Evolutionary conservation across 129 eudicot species (phyloP), one percentile per base, ranked within the genome.

Genomic region (Chrysanthemum seticuspe): DNA sequence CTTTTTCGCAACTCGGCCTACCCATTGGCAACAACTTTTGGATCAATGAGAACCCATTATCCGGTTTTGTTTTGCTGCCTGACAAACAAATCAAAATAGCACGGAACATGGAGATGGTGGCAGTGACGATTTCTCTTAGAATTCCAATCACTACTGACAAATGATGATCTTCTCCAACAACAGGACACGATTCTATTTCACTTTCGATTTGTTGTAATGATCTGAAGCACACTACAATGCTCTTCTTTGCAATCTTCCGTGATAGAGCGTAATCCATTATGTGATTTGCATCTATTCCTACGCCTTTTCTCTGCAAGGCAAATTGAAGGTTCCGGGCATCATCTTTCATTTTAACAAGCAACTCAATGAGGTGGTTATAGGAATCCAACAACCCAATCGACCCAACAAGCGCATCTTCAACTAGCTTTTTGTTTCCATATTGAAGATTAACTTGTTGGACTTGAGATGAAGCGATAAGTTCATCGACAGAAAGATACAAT

Each of bases 251-350:
- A 48, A 47, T 76, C 70, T 68, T 68, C 16, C 68, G 63, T 1
- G 58, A 68, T 13, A 60, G 8, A 31, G 60, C 1, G 54, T 60
- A 68, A 60, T 31, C 63, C 55, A 21, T 15, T 16, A 68, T 18
- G 31, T 31, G 63, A 9, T 1, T 2, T 2, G 63, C 44, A 47
- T 68, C 75, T 5, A 44, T 51, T 0, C 14, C 48, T 27, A 71
- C 65, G 3, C 83, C 86, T 73, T 84, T 84, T 45, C 96, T 68
- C 5, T 86, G 75, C n/a, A 89, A 61, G 0, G 83, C 85, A 10
- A 91, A 86, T 74, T 86, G 92, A 56, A 89, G 85, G 16, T 66
- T 73, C 47, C 77, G 77, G 0, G 80, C 82, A 12, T 77, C 66
- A 77, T 83, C 82, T 76, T 75, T 88, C 72, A 83, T 69, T 54